These are phyloP conservation scores for Sarcomyxa edulis DNA, from an alignment of 768 basidiomycete genomes.

Conservation along the genomic window DNA sequence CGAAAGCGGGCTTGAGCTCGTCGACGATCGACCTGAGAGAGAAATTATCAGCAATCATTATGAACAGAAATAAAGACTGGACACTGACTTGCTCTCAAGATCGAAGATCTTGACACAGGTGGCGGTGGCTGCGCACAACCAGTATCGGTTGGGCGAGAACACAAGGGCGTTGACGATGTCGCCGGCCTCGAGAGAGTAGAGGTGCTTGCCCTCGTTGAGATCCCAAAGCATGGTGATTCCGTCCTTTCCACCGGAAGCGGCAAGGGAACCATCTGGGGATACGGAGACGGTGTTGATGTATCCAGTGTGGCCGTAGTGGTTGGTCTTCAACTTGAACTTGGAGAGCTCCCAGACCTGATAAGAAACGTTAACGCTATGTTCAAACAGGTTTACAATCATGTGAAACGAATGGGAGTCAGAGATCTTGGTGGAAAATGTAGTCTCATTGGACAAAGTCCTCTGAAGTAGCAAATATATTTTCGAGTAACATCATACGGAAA, in stretches of 20 bases:
- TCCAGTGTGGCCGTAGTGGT: constrained; percentile 99
- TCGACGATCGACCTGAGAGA: constrained; percentile 88
- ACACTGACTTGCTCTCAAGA: constrained; percentile 93
- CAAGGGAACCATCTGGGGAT: constrained; percentile 97
- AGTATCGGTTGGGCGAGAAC: constrained; percentile 99
- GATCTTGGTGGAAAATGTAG: constrained; percentile 73
- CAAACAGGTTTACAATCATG: constrained; percentile 3
- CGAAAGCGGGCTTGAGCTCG: constrained; percentile 95
- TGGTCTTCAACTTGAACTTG: constrained; percentile 99
- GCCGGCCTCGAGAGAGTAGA: constrained; percentile 98
- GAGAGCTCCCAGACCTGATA: constrained; percentile 97
- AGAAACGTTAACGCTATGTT: constrained; percentile 11
- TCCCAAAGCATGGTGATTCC: constrained; percentile 99
- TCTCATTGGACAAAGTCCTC: constrained; percentile 66
- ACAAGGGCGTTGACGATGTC: constrained; percentile 98
- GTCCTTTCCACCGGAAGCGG: constrained; percentile 98
- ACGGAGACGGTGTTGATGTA: constrained; percentile 99
- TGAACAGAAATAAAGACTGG: background rate
- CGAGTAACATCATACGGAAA: constrained; percentile 28
- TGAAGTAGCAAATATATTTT: constrained; percentile 86
- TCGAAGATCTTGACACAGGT: constrained; percentile 99
- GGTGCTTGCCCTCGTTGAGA: constrained; percentile 99
- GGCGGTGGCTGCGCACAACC: constrained; percentile 97
- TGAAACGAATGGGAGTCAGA: constrained; percentile 44
- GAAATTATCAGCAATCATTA: constrained; percentile 2